Evolutionary conservation across 441 rosid genomes (phyloP).

Genomic region (Croton setiger): DNA sequence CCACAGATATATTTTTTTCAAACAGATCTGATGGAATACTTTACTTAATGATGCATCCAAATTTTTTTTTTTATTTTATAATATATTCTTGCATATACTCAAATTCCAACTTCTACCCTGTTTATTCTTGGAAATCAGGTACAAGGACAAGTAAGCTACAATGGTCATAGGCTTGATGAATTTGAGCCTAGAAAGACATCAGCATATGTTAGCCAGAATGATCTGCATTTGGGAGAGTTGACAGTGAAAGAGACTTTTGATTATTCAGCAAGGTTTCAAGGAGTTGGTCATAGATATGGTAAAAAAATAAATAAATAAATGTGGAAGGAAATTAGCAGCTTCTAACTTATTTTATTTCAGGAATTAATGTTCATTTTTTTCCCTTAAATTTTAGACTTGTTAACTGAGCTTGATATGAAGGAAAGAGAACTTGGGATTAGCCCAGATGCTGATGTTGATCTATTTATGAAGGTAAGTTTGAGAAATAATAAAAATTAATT

Average conservation of each 20-base stretch:
- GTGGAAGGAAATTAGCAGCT: neutral
- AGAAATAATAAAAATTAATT: neutral
- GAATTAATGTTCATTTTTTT: neutral
- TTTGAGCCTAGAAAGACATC: conserved; percentile 20
- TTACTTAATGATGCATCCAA: no score
- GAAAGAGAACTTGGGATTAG: conserved; percentile 16
- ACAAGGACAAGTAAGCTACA: conserved; percentile 56
- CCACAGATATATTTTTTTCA: no score
- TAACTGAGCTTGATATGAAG: conserved; percentile 16
- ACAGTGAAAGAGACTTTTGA: conserved; percentile 22
- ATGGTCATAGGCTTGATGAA: conserved; percentile 46
- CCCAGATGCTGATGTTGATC: conserved; percentile 17
- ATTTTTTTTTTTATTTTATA: no score
- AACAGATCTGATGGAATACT: no score
- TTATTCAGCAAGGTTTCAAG: conserved; percentile 19
- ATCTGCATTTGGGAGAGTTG: conserved; percentile 16
- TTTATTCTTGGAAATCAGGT: conserved; percentile 33
- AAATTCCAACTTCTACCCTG: neutral
- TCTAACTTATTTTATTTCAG: neutral
- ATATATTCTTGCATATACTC: no score
- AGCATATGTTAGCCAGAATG: conserved; percentile 19
- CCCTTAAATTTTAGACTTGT: conserved; percentile 5
- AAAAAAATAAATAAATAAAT: neutral
- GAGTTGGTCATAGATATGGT: conserved; percentile 17
- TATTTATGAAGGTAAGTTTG: conserved; percentile 19